Percentiles rank a stretch among this genome's conserved stretches.
phyloP scores from a whole-genome alignment of 2,329 filamentous ascomycete species.

The Gnomoniopsis smithogilvyi region DNA sequence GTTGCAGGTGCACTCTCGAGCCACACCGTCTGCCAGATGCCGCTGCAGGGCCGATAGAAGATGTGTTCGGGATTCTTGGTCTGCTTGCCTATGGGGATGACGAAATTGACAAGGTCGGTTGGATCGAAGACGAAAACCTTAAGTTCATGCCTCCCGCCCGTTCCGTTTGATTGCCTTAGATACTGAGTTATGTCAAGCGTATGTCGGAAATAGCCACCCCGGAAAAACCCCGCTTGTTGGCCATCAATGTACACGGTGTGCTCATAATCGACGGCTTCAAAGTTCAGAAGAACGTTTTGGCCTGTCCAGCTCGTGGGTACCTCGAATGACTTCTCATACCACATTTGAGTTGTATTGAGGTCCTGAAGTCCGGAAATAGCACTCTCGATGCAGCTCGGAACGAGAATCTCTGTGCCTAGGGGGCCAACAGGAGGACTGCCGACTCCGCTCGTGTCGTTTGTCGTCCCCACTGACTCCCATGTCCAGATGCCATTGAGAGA shows the following conservation, averaged over 20 bases:
- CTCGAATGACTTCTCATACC: conserved; percentile 49
- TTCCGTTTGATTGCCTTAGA: conserved; percentile 27
- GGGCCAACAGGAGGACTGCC: conserved; percentile 22
- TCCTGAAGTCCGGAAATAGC: conserved; percentile 47
- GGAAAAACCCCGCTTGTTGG: conserved; percentile 46
- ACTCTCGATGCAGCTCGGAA: conserved; percentile 43
- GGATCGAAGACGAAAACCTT: conserved; percentile 66
- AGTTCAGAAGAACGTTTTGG: conserved; percentile 47
- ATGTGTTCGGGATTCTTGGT: conserved; percentile 56
- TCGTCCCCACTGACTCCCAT: conserved; percentile 35
- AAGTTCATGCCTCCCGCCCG: conserved; percentile 48
- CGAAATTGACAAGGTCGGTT: conserved; percentile 51
- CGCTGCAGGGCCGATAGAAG: conserved; percentile 69
- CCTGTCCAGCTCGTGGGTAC: conserved; percentile 44
- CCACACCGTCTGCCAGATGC: conserved; percentile 75
- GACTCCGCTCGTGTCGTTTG: conserved; percentile 17
- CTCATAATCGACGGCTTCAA: conserved; percentile 58
- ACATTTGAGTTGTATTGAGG: conserved; percentile 39
- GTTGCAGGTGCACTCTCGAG: conserved; percentile 58
- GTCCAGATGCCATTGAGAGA: conserved; percentile 59
- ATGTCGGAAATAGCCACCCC: conserved; percentile 62
- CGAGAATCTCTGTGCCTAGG: conserved; percentile 35
- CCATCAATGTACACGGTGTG: conserved; percentile 58
- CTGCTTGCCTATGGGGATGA: conserved; percentile 67
- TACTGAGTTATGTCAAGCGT: conserved; percentile 54